Evolutionary conservation across 331 rosid genomes (phyloP).

Genomic region (Quercus phellos): DNA sequence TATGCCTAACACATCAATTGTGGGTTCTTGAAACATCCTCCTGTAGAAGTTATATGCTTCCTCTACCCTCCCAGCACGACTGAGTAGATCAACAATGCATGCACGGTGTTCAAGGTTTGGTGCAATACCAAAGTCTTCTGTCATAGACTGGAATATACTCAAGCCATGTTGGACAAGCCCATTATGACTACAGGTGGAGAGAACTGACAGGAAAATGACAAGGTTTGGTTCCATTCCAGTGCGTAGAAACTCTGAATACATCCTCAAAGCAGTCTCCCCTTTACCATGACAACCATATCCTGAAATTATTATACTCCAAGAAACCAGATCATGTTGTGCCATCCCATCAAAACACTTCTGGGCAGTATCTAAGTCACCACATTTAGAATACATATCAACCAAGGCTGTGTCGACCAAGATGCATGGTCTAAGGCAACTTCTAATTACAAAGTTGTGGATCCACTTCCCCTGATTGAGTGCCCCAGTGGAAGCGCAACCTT

Average conservation of each 20-base stretch:
- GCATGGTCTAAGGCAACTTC: conserved; percentile 55
- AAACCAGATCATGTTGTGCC: conserved; percentile 54
- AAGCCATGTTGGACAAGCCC: conserved; percentile 71
- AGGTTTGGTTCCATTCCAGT: conserved; percentile 67
- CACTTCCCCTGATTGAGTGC: conserved; percentile 73
- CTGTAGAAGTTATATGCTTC: conserved; percentile 69
- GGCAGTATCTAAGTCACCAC: conserved; percentile 68
- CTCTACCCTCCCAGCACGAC: conserved; percentile 79
- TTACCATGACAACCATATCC: conserved; percentile 84
- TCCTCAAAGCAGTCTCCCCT: conserved; percentile 60
- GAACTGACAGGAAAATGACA: conserved; percentile 75
- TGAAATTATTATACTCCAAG: conserved; percentile 84
- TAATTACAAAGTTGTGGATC: conserved; percentile 54
- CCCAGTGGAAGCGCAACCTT: conserved; percentile 79
- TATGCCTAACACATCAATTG: conserved; percentile 67
- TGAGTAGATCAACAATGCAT: conserved; percentile 80
- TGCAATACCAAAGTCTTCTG: conserved; percentile 46
- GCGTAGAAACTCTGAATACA: conserved; percentile 54
- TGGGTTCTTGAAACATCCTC: conserved; percentile 47
- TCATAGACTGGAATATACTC: conserved; percentile 68
- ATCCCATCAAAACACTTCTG: conserved; percentile 65
- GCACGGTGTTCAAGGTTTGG: conserved; percentile 77
- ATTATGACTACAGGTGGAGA: conserved; percentile 84
- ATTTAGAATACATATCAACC: conserved; percentile 89
- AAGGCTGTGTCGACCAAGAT: conserved; percentile 79